These are phyloP conservation scores for Pythium myriotylum DNA, from an alignment of 352 stramenopile species.

Conservation along the genomic window DNA sequence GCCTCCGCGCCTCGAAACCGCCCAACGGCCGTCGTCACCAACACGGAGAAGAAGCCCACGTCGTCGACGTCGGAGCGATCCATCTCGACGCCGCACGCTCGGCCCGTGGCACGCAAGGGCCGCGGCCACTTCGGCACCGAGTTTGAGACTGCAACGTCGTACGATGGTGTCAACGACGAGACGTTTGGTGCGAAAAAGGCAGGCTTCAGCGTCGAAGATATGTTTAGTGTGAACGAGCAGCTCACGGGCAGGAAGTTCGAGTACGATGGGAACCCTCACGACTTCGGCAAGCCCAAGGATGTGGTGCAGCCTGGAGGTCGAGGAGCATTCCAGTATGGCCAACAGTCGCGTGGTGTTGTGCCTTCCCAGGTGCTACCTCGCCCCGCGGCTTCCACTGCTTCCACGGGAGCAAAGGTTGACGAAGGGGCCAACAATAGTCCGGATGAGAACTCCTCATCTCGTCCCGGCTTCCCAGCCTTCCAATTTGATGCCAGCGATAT, in stretches of 20 bases:
- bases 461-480: conserved; percentile 37
- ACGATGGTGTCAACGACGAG: conserved; percentile 87
- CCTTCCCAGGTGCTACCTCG: conserved; percentile 52
- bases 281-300: conserved; percentile 85
- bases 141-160: conserved; percentile 74
- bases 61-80: conserved; percentile 49
- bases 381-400: conserved; percentile 21
- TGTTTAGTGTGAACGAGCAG: conserved; percentile 95
- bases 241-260: conserved; percentile 91
- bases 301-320: conserved; percentile 11
- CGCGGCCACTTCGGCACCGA: conserved; percentile 87
- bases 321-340: conserved; percentile 57
- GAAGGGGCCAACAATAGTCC: conserved; percentile 23
- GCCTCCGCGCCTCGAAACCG: conserved; percentile 79
- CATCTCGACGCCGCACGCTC: conserved; percentile 68
- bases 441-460: conserved; percentile 42
- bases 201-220: conserved; percentile 92
- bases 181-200: conserved; percentile 84
- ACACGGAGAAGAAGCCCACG: conserved; percentile 44
- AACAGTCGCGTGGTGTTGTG: conserved; percentile 39
- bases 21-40: conserved; percentile 46
- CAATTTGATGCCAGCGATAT: conserved; percentile 86
- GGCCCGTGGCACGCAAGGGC: conserved; percentile 42
- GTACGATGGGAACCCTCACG: conserved; percentile 95
- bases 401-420: conserved; percentile 5